Evolutionary conservation across 805 yeast genomes (phyloP), one percentile per base, ranked within the genome.

Genomic region (Metschnikowia continentalis): DNA sequence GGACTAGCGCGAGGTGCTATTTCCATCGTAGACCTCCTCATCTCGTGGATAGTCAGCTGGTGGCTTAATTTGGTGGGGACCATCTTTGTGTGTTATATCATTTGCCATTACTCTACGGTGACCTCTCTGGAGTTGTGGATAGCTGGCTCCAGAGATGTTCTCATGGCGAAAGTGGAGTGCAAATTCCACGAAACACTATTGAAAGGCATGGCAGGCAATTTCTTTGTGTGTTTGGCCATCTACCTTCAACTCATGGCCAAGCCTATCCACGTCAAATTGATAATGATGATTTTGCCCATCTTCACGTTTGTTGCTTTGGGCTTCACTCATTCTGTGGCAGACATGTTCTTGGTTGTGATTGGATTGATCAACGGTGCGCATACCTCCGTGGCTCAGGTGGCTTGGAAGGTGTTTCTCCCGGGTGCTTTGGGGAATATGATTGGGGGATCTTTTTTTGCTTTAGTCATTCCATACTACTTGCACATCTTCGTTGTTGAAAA

Each of bases 281-380:
- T 84, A 5, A 67, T 85, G 71, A 78, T 88, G 71, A 61, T 74
- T 14, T 62, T 87, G 19, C 96, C 96, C 0, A 75, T 88, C 14
- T 86, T 86, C 65, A 82, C 91, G 0, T 86, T 88, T 66, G 94
- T 86, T n/a, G 60, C 84, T 1, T 72, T 84, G 74, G 94, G 95
- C 0, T 88, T 82, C 66, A 82, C 88, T 2, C 95, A 88, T 62
- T 81, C 82, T 1, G 90, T 88, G 7, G 96, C 95, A 0, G 96
- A 88, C 64, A 86, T 88, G 94, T 83, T 74, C 56, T 57, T 86
- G 48, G 63, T 84, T 4, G 81, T 84, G 7, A 79, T 82, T 55
- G 95, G 88, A 0, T 67, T 86, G 62, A 73, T 87, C 44, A 86
- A 85, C 65, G 80, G 84, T 14, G 86, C 88, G 1, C 76, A 80